Percentiles rank a stretch among this genome's conserved stretches.
These are phyloP conservation scores for Phialophora expanda DNA, from an alignment of 2,329 filamentous ascomycete genomes.

Conservation along the genomic window DNA sequence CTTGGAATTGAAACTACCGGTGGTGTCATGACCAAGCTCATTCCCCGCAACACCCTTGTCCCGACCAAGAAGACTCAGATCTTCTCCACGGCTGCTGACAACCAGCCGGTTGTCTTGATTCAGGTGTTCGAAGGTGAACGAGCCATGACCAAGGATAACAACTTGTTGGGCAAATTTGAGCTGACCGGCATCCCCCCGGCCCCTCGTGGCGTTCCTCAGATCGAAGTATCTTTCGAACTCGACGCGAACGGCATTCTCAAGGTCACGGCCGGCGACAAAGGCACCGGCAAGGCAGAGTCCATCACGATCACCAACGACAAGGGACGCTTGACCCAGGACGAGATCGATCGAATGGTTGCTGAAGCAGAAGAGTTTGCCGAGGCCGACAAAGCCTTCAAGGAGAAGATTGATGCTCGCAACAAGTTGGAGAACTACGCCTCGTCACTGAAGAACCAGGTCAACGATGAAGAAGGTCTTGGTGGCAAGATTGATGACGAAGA, in stretches of 20 bases:
- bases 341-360: constrained; percentile 98
- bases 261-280: constrained; percentile 96
- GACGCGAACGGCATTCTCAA: constrained; percentile 98
- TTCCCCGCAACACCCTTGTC: constrained; percentile 91
- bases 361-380: constrained; percentile 99
- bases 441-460: constrained; percentile 98
- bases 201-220: constrained; percentile 94
- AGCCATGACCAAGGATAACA: constrained; percentile 95
- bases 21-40: constrained; percentile 96
- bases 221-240: constrained; percentile 96
- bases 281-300: constrained; percentile 93
- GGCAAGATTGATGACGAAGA: constrained; percentile 98
- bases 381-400: constrained; percentile 97
- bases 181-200: constrained; percentile 93
- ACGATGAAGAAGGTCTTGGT: constrained; percentile 93
- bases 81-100: constrained; percentile 95
- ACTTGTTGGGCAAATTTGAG: constrained; percentile 97
- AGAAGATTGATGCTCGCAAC: constrained; percentile 96
- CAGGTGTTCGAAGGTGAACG: constrained; percentile 95
- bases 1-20: constrained; percentile 97
- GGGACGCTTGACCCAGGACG: constrained; percentile 92
- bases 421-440: constrained; percentile 99
- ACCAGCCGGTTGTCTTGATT: constrained; percentile 93
- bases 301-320: constrained; percentile 99
- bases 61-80: constrained; percentile 97